A percentile compares a stretch with the other conserved stretches of the same genome.
Evolutionary conservation across 2,329 filamentous ascomycete genomes (phyloP).

Genomic region (Microsporum audouinii): DNA sequence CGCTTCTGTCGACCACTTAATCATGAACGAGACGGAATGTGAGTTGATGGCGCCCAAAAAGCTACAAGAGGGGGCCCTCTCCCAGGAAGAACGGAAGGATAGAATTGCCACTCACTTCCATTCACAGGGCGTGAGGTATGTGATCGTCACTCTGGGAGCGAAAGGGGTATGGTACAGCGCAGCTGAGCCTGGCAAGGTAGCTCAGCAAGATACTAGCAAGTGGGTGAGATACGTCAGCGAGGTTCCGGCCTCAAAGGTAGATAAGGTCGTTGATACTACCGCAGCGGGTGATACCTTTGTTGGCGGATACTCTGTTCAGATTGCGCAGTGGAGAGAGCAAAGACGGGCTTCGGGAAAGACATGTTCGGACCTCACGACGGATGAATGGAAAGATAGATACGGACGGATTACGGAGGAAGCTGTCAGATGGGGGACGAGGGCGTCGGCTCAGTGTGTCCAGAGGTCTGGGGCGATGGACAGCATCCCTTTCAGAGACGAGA

Average conservation of each 20-base stretch:
- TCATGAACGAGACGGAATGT: conserved; percentile 87
- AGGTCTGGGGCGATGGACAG: conserved; percentile 37
- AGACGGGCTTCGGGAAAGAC: conserved; percentile 38
- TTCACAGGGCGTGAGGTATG: conserved; percentile 56
- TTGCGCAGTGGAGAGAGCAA: conserved; percentile 43
- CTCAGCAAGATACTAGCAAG: conserved; percentile 21
- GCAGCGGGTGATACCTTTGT: conserved; percentile 92
- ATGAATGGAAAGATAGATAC: conserved; percentile 28
- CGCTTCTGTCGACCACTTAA: conserved; percentile 58
- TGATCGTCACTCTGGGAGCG: conserved; percentile 74
- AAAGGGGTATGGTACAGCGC: conserved; percentile 61
- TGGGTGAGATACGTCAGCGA: conserved; percentile 24
- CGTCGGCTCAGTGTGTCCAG: conserved; percentile 37
- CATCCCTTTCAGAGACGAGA: conserved; percentile 39
- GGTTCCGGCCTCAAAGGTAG: conserved; percentile 55
- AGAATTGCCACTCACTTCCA: conserved; percentile 54
- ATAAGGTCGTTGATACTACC: conserved; percentile 76
- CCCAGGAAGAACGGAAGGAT: conserved; percentile 39
- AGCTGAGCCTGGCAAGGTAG: conserved; percentile 37
- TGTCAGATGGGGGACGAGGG: conserved; percentile 33
- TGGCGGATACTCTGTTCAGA: conserved; percentile 68
- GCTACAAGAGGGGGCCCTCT: conserved; percentile 21
- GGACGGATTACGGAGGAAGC: conserved; percentile 37
- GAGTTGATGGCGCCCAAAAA: conserved; percentile 53
- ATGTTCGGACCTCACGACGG: conserved; percentile 31